Conservation (phyloP, 441 rosid species). For the Omphalea diandra region DNA sequence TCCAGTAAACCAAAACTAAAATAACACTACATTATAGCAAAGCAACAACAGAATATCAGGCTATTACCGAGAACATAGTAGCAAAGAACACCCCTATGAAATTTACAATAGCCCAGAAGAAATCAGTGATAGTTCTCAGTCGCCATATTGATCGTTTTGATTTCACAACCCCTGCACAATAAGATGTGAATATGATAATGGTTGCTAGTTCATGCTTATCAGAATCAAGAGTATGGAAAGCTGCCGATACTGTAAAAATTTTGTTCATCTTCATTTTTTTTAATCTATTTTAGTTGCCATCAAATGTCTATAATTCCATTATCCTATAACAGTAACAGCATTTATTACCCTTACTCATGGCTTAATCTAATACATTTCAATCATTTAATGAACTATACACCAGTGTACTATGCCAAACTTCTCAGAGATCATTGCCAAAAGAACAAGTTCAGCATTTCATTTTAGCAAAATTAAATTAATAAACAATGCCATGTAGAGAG, state of each 20-base stretch:
- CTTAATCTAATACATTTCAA: background rate
- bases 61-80: conserved; percentile 78
- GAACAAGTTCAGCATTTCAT: background rate
- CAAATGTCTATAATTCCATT: background rate
- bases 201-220: background rate
- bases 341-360: too few relatives aligned
- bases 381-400: background rate
- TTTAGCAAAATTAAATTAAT: background rate
- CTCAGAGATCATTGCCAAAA: background rate
- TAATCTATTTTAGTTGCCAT: background rate
- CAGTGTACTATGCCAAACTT: background rate
- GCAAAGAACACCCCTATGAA: conserved; percentile 67
- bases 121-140: conserved; percentile 67
- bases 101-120: conserved; percentile 75
- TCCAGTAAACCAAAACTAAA: background rate
- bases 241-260: background rate
- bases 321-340: too few relatives aligned
- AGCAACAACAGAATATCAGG: conserved; percentile 6
- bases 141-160: conserved; percentile 75
- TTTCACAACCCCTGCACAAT: conserved; percentile 66
- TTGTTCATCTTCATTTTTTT: background rate
- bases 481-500: background rate
- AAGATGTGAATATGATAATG: background rate
- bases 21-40: background rate
- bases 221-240: background rate